Evolutionary conservation across 768 basidiomycete species (phyloP).

Genomic region (Scleroderma citrinum): DNA sequence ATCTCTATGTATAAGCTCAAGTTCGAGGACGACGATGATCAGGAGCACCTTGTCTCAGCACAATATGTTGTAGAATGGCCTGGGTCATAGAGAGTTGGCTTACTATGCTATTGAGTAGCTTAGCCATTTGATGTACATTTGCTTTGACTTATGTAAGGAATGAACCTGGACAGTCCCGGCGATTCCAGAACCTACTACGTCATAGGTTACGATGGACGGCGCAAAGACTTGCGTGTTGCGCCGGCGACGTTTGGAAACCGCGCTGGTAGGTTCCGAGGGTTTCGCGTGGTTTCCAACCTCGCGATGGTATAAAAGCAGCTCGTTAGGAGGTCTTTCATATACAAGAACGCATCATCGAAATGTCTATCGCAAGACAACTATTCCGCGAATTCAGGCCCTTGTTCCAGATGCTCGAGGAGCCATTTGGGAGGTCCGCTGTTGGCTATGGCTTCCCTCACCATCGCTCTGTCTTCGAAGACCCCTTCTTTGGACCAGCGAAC

Average conservation of each 20-base stretch:
- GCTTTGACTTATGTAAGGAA: background rate
- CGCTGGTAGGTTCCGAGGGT: background rate
- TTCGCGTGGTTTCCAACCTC: background rate
- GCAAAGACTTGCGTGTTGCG: background rate
- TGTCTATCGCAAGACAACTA: slow-evolving; percentile 64
- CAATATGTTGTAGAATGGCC: slow-evolving; percentile 84
- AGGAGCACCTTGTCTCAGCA: slow-evolving; percentile 70
- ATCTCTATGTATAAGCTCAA: slow-evolving; percentile 68
- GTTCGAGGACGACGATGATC: slow-evolving; percentile 86
- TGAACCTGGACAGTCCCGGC: background rate
- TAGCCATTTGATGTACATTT: too few relatives aligned
- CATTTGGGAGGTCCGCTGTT: slow-evolving; percentile 33
- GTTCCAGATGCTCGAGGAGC: slow-evolving; percentile 73
- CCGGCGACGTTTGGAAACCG: background rate
- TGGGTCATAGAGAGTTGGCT: too few relatives aligned
- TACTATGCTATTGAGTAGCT: too few relatives aligned
- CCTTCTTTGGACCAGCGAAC: slow-evolving; percentile 36
- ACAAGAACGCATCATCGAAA: slow-evolving; percentile 25
- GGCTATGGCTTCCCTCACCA: slow-evolving; percentile 21
- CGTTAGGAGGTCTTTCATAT: too few relatives aligned
- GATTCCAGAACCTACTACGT: background rate
- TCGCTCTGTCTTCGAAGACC: slow-evolving; percentile 43
- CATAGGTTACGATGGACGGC: background rate
- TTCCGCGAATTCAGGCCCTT: slow-evolving; percentile 69
- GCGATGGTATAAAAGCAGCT: background rate